Base-by-base conservation (phyloP, 2,329 filamentous ascomycete species). In the Leptographium flavum region DNA sequence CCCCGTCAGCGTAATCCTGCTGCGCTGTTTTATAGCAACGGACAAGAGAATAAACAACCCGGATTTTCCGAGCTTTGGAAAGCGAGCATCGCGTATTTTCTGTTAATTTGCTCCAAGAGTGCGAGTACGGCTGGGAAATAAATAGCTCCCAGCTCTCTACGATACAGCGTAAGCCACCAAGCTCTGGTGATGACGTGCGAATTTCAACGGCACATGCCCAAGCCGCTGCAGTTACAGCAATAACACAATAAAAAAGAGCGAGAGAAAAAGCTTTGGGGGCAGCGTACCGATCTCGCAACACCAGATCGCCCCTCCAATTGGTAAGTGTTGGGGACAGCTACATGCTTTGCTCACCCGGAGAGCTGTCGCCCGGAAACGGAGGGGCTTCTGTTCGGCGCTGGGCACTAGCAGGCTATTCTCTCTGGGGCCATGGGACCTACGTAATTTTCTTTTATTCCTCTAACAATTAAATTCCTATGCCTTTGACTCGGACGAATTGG, bases 271-370 rank as follows among this genome's bases (percentile, higher is more conserved):
- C 41, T 22, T 22, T 22, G 28, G 19, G 19, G 22, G 8, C 27
- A 36, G 21, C 17, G 7, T 23, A 30, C 41, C 41, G 41, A 43
- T 43, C 22, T 43, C 41, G 41, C 41, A 36, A 30, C n/a, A 25
- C 30, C 22, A 15, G 22, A 27, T 19, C 41, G 9, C 15, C n/a
- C 41, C 5, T 33, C 19, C 13, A 30, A 43, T 43, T 43, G 41
- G 41, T 43, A 43, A 43, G 31, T 32, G 41, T 15, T 27, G 41
- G 41, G n/a, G 41, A 30, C 9, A 25, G 32, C 19, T 32, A 23
- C 21, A 22, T 13, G 36, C 13, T n/a, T 17, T 33, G 30, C 25
- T 39, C 17, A 28, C 8, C 15, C 11, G 13, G 23, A 19, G 23
- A 27, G 38, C 25, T 30, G n/a, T 27, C 23, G 15, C 25, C 38